Conservation (phyloP, 768 basidiomycete species). For the Myochromella boudieri region DNA sequence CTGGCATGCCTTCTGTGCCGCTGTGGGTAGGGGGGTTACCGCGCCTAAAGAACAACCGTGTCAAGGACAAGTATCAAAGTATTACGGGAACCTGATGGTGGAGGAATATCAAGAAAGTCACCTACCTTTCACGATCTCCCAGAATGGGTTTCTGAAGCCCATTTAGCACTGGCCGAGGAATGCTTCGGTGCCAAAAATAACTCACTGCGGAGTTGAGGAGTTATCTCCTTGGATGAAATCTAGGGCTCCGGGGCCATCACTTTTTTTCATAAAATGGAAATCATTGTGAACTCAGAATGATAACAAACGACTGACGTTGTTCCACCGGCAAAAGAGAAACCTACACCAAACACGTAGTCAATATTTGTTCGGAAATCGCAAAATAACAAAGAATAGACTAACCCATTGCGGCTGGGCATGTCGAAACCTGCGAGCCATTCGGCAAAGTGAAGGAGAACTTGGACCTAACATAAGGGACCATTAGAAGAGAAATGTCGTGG, state of each 20-base stretch:
- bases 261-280: slow-evolving; percentile 19
- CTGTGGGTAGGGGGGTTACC: slow-evolving; percentile 63
- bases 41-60: slow-evolving; percentile 46
- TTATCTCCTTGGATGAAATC: slow-evolving; percentile 79
- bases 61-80: too few species aligned
- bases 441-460: slow-evolving; percentile 62
- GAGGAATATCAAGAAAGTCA: not conserved
- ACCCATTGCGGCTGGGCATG: slow-evolving; percentile 83
- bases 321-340: slow-evolving; percentile 76
- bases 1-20: slow-evolving; percentile 68
- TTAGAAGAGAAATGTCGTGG: too few species aligned
- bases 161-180: slow-evolving; percentile 3
- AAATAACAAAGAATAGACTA: slow-evolving; percentile 17
- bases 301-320: slow-evolving; percentile 56
- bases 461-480: too few species aligned
- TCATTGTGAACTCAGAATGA: not conserved
- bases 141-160: slow-evolving; percentile 65
- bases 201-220: slow-evolving; percentile 55
- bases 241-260: slow-evolving; percentile 80
- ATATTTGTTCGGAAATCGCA: not conserved
- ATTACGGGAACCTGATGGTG: too few species aligned
- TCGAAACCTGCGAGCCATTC: slow-evolving; percentile 65
- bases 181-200: not conserved
- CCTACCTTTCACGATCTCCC: slow-evolving; percentile 75
- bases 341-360: slow-evolving; percentile 30